phyloP scores from a whole-genome alignment of 1,284 basidiomycete species.

The Heimioporus retisporus region DNA sequence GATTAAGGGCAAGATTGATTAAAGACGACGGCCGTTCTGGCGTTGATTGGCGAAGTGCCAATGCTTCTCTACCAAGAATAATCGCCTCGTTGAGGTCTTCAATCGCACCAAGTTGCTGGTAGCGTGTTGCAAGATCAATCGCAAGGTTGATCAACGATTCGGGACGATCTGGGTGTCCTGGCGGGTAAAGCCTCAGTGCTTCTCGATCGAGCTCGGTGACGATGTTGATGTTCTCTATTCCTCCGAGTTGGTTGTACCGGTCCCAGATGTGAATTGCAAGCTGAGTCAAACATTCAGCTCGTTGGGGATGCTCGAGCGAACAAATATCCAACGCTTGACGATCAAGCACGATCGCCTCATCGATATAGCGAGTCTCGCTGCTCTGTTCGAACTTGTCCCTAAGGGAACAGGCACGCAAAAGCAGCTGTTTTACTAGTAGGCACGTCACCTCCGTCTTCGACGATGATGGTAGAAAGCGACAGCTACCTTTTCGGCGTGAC shows the following conservation, averaged over 20 bases:
- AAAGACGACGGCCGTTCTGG: neutral
- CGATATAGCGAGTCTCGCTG: neutral
- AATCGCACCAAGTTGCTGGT: neutral
- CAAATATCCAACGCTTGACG: neutral
- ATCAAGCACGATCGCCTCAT: neutral
- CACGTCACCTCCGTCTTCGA: no score
- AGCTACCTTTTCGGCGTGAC: no score
- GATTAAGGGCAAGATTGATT: neutral
- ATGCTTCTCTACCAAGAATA: neutral
- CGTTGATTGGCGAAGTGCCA: neutral
- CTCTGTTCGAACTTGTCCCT: neutral
- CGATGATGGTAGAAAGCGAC: no score
- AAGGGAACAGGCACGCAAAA: neutral
- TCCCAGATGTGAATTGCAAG: neutral
- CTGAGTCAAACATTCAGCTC: neutral
- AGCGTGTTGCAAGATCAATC: neutral
- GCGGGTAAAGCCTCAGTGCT: neutral
- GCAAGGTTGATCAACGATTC: neutral
- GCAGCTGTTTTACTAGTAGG: neutral
- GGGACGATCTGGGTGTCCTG: neutral
- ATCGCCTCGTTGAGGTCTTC: neutral
- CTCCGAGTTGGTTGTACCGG: neutral
- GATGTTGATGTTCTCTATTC: neutral
- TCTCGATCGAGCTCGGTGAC: neutral
- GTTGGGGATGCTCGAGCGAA: neutral